Conservation (phyloP, 208 protist species). For the Leishmania amazonensis region DNA sequence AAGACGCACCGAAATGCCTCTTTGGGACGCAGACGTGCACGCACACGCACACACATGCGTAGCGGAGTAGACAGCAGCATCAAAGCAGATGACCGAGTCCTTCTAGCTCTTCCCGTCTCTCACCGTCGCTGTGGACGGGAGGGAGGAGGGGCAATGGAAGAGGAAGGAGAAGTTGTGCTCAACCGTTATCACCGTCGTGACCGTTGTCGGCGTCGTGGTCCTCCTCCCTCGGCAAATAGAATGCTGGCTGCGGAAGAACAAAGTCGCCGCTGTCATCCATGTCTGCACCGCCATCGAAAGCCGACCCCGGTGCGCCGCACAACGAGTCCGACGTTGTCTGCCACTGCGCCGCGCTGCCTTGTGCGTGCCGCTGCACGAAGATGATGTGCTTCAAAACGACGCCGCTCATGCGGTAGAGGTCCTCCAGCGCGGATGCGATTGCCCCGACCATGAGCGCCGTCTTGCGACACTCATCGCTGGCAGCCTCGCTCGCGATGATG, state of each 20-base stretch:
- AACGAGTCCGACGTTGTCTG: not conserved
- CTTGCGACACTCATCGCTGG: constrained; percentile 63
- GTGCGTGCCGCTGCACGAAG: constrained; percentile 54
- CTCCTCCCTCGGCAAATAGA: not conserved
- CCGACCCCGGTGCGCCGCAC: not conserved
- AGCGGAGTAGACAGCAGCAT: not conserved
- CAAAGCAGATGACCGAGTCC: not conserved
- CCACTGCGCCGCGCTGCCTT: constrained; percentile 8
- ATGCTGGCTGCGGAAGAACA: not conserved
- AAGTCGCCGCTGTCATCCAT: not conserved
- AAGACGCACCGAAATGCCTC: not conserved
- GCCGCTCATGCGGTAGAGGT: constrained; percentile 70
- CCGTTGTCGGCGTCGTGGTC: not conserved
- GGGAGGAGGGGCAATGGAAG: not conserved
- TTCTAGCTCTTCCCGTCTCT: not conserved
- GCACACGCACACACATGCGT: not conserved
- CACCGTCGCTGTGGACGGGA: not conserved
- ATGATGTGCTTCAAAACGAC: constrained; percentile 74
- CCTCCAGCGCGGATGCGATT: constrained; percentile 78
- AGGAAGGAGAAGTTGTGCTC: not conserved
- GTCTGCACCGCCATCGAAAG: not conserved
- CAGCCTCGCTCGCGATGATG: constrained; percentile 60
- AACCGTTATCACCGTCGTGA: not conserved
- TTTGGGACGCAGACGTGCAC: not conserved
- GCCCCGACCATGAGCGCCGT: constrained; percentile 60